These are phyloP conservation scores for Zymoseptoria crescenta DNA, from an alignment of 2,329 filamentous ascomycete genomes.

Conservation along the genomic window DNA sequence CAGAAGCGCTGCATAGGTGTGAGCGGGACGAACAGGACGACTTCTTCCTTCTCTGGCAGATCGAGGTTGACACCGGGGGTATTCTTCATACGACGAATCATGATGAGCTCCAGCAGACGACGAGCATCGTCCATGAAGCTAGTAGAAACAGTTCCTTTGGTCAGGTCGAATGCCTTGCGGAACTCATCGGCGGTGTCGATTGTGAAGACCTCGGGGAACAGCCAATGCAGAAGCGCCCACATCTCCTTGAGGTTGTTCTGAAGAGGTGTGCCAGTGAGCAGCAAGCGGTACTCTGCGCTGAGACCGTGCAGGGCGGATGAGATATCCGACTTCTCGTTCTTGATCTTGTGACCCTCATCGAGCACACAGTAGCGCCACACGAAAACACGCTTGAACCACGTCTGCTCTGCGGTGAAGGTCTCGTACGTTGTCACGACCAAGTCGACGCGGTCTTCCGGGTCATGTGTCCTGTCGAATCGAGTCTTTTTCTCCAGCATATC, in stretches of 20 bases:
- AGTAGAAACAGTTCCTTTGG: slow-evolving; percentile 46
- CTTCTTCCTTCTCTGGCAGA: slow-evolving; percentile 50
- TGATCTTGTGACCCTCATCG: slow-evolving; percentile 48
- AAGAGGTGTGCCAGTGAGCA: slow-evolving; percentile 49
- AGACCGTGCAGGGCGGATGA: slow-evolving; percentile 37
- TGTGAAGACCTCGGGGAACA: slow-evolving; percentile 52
- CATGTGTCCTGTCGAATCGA: slow-evolving; percentile 2
- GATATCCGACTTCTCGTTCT: slow-evolving; percentile 41
- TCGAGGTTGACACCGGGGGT: slow-evolving; percentile 47
- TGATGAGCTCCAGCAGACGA: slow-evolving; percentile 48
- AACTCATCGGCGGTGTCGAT: slow-evolving; percentile 45
- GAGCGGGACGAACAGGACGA: slow-evolving; percentile 50
- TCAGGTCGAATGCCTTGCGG: slow-evolving; percentile 50
- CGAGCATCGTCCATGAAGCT: slow-evolving; percentile 47
- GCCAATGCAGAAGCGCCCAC: slow-evolving; percentile 51
- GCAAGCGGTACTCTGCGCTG: slow-evolving; percentile 42
- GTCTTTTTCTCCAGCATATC: slow-evolving; percentile 13
- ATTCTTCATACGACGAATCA: slow-evolving; percentile 52
- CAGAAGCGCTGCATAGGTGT: slow-evolving; percentile 52
- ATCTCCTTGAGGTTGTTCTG: slow-evolving; percentile 53
- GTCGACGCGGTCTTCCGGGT: slow-evolving; percentile 29
- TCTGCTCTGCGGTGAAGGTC: slow-evolving; percentile 37
- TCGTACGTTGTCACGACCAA: slow-evolving; percentile 47
- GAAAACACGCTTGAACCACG: slow-evolving; percentile 45
- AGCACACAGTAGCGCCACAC: slow-evolving; percentile 47